Base-by-base conservation (phyloP, 2,329 filamentous ascomycete genomes). In the Chrysosporium keratinophilum region DNA sequence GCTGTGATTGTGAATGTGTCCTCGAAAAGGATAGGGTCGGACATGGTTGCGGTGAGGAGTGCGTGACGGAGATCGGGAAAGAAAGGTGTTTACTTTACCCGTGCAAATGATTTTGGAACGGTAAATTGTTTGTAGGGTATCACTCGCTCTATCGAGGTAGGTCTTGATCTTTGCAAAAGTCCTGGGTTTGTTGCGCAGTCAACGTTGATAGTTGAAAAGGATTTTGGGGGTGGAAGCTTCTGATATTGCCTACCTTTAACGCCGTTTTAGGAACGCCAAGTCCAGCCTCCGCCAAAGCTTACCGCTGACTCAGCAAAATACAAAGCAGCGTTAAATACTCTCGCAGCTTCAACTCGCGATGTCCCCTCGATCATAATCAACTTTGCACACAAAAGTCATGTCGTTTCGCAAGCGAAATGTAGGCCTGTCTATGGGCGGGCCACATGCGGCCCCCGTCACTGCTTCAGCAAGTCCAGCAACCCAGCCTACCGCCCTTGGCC, bases 11-110 rank as follows among this genome's bases (percentile, higher is more conserved):
- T 86, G 79, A 97, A 96, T 64, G 81, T 84, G 67, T 95, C 89
- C 73, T 96, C 89, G 74, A 94, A 95, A 71, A 97, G 87, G 65
- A 93, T 85, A 55, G 90, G 84, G 74, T 97, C 91, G 62, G 86
- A 84, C 71, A 88, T 82, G 61, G 73, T 76, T 63, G 74, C 71
- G 58, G 74, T 67, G 72, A n/a, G 23, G 42, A 17, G 33, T 15
- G 31, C 1, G 9, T 17, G 28, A 34, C 23, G 41, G 1, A n/a
- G 14, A n/a, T 14, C 9, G 14, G 31, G 10, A 19, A 6, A 23
- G 33, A 17, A 41, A 37, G 11, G 42, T 15, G 2, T 23, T 47
- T 34, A 34, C 34, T 11, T 17, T 35, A 12, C 10, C 11, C 11
- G 2, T 15, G 3, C 28, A 19, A 12, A 6, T 7, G 12, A n/a